phyloP scores from a whole-genome alignment of 441 rosid species.

The Daphne laureola region DNA sequence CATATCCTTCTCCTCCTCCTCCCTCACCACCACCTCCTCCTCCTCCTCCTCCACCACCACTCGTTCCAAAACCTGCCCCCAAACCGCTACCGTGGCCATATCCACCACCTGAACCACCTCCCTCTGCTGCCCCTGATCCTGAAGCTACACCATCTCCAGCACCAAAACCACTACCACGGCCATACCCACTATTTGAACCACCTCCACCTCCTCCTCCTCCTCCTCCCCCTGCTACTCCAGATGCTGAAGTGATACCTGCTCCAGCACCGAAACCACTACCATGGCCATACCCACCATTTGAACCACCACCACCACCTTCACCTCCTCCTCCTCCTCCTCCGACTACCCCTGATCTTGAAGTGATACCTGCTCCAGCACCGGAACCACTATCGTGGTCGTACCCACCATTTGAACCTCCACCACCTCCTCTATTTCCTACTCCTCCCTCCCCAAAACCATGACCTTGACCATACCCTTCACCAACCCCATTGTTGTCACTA shows the following conservation, averaged over 20 bases:
- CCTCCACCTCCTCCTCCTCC: conserved; percentile 6
- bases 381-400: conserved; percentile 24
- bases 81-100: conserved; percentile 14
- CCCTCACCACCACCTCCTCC: conserved; percentile 20
- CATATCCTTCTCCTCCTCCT: conserved; percentile 19
- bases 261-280: conserved; percentile 30
- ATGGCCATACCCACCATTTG: conserved; percentile 22
- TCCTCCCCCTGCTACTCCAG: not conserved
- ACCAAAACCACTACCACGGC: conserved; percentile 29
- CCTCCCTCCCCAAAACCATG: conserved; percentile 22
- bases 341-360: not conserved
- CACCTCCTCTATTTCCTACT: not conserved
- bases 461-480: conserved; percentile 29
- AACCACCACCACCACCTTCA: conserved; percentile 7
- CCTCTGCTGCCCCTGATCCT: not conserved
- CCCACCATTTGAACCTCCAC: conserved; percentile 21
- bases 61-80: conserved; percentile 13
- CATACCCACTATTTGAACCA: conserved; percentile 19
- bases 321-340: conserved; percentile 22
- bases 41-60: conserved; percentile 16
- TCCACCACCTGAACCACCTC: conserved; percentile 15
- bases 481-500: conserved; percentile 15
- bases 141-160: conserved; percentile 13
- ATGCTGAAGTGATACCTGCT: not conserved
- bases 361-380: conserved; percentile 11